These are phyloP conservation scores for Acorus calamus DNA, from an alignment of 106 monocot genomes.

Conservation along the genomic window DNA sequence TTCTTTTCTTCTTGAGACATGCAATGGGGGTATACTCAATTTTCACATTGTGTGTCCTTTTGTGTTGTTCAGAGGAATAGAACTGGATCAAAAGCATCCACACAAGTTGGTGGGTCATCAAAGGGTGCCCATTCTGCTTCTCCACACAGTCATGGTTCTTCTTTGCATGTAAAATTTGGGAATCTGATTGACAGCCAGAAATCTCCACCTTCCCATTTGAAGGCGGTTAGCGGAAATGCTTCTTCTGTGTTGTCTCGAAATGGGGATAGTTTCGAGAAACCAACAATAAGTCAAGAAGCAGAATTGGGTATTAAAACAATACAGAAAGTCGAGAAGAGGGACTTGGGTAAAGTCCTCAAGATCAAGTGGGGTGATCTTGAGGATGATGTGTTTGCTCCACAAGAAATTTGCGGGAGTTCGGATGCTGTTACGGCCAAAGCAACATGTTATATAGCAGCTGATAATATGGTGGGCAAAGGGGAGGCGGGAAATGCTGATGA, in stretches of 20 bases:
- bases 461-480: constrained; percentile 4
- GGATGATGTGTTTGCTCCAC: constrained; percentile 17
- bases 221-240: constrained; percentile 3
- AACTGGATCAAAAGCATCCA: constrained; percentile 39
- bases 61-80: constrained; percentile 45
- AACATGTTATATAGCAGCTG: constrained; percentile 5
- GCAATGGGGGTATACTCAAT: background rate
- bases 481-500: constrained; percentile 4
- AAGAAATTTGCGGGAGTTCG: constrained; percentile 18
- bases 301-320: constrained; percentile 3
- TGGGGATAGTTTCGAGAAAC: constrained; percentile 21
- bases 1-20: background rate
- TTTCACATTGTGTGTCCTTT: background rate
- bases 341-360: constrained; percentile 21
- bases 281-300: constrained; percentile 8
- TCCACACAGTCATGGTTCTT: constrained; percentile 8
- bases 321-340: constrained; percentile 15
- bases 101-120: constrained; percentile 30
- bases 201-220: constrained; percentile 7
- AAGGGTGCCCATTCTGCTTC: constrained; percentile 13
- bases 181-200: constrained; percentile 10
- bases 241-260: constrained; percentile 1
- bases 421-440: constrained; percentile 2
- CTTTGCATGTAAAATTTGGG: constrained; percentile 13
- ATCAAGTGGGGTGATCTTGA: constrained; percentile 63